Conservation (phyloP, 2,329 filamentous ascomycete genomes). For the Colletotrichum sp. region DNA sequence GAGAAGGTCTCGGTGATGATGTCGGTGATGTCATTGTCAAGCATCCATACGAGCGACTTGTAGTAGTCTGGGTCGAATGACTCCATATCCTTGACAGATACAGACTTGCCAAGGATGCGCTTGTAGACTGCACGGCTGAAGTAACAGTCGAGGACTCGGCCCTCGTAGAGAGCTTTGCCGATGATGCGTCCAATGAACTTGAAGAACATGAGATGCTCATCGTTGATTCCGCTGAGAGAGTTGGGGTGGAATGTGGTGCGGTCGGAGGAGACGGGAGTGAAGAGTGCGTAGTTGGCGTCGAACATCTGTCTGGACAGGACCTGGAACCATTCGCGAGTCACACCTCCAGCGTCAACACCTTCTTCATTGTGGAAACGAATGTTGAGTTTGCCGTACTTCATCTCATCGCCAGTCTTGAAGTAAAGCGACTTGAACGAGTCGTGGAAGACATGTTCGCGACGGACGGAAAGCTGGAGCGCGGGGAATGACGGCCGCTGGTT, state of each 20-base stretch:
- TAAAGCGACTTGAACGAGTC: conserved; percentile 99
- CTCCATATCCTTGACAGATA: conserved; percentile 99
- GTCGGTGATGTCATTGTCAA: conserved; percentile 97
- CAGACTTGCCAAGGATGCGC: conserved; percentile 90
- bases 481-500: conserved; percentile 75
- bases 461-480: conserved; percentile 82
- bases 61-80: conserved; percentile 98
- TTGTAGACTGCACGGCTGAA: conserved; percentile 99
- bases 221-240: conserved; percentile 90
- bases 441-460: conserved; percentile 94
- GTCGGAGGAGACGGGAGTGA: conserved; percentile 95
- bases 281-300: conserved; percentile 95
- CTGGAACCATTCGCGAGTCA: conserved; percentile 99
- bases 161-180: conserved; percentile 96
- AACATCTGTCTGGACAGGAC: conserved; percentile 98
- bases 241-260: conserved; percentile 99
- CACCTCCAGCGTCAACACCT: conserved; percentile 95
- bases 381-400: conserved; percentile 98
- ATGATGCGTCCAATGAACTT: conserved; percentile 99
- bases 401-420: conserved; percentile 95
- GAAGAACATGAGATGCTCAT: conserved; percentile 97
- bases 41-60: conserved; percentile 98
- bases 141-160: conserved; percentile 94
- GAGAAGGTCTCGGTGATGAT: conserved; percentile 97
- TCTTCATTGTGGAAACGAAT: conserved; percentile 98